A percentile compares a stretch with the other conserved stretches of the same genome.
phyloP scores from a whole-genome alignment of 257 asterid genomes.

The Nicotiana sylvestris region DNA sequence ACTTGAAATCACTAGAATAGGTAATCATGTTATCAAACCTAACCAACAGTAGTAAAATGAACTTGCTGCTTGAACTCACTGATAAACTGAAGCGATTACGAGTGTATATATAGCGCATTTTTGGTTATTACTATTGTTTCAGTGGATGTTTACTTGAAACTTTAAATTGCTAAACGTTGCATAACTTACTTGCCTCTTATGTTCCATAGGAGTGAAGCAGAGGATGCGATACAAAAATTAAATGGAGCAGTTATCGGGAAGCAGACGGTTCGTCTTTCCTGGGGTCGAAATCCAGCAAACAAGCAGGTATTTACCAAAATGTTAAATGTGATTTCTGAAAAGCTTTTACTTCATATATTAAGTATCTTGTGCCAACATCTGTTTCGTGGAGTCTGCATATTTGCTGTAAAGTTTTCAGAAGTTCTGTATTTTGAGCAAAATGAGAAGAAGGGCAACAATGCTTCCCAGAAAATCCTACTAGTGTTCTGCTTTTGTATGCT shows the following conservation, averaged over 20 bases:
- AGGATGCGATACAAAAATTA: constrained; percentile 21
- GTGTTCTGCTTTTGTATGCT: neutral
- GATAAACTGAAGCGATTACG: neutral
- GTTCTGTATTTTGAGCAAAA: neutral
- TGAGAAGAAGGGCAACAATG: neutral
- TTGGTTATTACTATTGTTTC: constrained; percentile 4
- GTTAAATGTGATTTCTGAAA: neutral
- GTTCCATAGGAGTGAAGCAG: constrained; percentile 16
- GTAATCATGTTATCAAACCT: constrained; percentile 11
- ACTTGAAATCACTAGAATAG: neutral
- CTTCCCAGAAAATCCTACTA: neutral
- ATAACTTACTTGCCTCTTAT: neutral
- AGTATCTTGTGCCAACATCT: neutral
- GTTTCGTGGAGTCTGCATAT: neutral
- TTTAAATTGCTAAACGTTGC: neutral
- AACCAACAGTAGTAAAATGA: neutral
- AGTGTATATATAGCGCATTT: neutral
- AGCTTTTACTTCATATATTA: neutral
- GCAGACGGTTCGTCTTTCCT: constrained; percentile 27
- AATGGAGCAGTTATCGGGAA: constrained; percentile 26
- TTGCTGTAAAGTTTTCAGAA: neutral
- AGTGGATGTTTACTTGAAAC: neutral
- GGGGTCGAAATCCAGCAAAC: constrained; percentile 22
- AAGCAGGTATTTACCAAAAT: constrained; percentile 13
- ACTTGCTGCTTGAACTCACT: neutral